Evolutionary conservation across 257 asterid genomes (phyloP).

Genomic region (Leptodermis oblonga): DNA sequence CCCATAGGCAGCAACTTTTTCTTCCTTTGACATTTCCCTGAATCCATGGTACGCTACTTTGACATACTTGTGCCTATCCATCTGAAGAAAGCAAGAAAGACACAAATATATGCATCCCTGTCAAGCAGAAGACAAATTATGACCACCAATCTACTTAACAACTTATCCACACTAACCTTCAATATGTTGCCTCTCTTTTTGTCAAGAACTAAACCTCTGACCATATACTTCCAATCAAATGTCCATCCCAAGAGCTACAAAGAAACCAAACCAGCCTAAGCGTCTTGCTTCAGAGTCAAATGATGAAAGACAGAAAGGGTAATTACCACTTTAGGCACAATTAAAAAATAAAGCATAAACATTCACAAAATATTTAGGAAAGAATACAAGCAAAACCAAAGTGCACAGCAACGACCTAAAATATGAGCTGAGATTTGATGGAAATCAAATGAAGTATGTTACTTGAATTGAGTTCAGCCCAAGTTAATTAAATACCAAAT

Average conservation of each 20-base stretch:
- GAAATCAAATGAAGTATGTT: neutral
- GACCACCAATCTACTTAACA: neutral
- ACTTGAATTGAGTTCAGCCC: too few species aligned
- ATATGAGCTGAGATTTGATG: neutral
- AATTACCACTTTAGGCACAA: neutral
- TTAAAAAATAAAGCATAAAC: neutral
- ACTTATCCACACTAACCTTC: constrained; percentile 53
- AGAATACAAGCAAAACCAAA: neutral
- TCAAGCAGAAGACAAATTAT: neutral
- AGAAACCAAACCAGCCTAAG: constrained; percentile 25
- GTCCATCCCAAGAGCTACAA: constrained; percentile 76
- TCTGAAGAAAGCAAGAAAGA: constrained; percentile 38
- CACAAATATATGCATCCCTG: neutral
- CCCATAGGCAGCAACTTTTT: constrained; percentile 83
- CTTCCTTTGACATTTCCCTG: constrained; percentile 82
- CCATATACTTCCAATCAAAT: constrained; percentile 95
- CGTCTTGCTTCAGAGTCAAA: constrained; percentile 12
- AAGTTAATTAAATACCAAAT: neutral
- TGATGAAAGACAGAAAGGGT: neutral
- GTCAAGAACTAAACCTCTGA: constrained; percentile 96
- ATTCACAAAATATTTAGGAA: neutral
- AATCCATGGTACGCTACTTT: constrained; percentile 98
- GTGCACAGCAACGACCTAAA: neutral
- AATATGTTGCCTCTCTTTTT: constrained; percentile 89
- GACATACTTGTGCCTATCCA: constrained; percentile 97